phyloP scores from a whole-genome alignment of 2,329 filamentous ascomycete species.

The Colletotrichum lini region DNA sequence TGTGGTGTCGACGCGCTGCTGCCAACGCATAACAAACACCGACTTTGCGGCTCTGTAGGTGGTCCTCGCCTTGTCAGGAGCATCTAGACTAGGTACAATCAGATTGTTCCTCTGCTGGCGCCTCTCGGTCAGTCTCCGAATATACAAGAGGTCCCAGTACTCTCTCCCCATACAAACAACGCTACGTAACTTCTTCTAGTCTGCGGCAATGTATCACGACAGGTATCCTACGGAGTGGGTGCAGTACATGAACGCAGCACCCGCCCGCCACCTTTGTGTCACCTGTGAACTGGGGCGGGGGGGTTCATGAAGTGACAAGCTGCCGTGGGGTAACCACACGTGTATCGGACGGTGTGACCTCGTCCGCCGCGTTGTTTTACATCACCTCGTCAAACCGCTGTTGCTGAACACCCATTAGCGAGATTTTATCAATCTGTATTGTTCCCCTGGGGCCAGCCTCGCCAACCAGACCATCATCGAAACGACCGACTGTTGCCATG shows the following conservation, averaged over 20 bases:
- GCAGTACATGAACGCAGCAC: conserved; percentile 23
- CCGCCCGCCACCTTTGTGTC: conserved; percentile 23
- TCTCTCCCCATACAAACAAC: neutral
- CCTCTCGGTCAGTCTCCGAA: conserved; percentile 19
- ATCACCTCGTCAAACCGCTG: neutral
- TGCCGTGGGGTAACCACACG: conserved; percentile 29
- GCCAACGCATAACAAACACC: neutral
- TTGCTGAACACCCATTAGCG: neutral
- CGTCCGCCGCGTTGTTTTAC: conserved; percentile 26
- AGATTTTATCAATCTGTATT: conserved; percentile 3
- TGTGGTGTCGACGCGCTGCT: conserved; percentile 6
- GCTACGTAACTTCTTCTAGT: neutral
- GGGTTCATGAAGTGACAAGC: conserved; percentile 7
- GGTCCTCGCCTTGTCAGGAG: neutral
- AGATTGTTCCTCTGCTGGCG: neutral
- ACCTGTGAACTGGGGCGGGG: neutral
- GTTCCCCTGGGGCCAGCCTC: neutral
- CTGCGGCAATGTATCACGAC: neutral
- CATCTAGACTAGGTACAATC: too few species aligned
- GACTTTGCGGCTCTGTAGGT: neutral
- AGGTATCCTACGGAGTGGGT: conserved; percentile 8
- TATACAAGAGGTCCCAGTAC: neutral
- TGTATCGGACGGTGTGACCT: conserved; percentile 6
- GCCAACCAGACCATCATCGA: neutral
- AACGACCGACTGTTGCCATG: conserved; percentile 11